A percentile compares a stretch with the other conserved stretches of the same genome.
phyloP scores from a whole-genome alignment of 2,329 filamentous ascomycete species.

The Arthrocladium fulminans region DNA sequence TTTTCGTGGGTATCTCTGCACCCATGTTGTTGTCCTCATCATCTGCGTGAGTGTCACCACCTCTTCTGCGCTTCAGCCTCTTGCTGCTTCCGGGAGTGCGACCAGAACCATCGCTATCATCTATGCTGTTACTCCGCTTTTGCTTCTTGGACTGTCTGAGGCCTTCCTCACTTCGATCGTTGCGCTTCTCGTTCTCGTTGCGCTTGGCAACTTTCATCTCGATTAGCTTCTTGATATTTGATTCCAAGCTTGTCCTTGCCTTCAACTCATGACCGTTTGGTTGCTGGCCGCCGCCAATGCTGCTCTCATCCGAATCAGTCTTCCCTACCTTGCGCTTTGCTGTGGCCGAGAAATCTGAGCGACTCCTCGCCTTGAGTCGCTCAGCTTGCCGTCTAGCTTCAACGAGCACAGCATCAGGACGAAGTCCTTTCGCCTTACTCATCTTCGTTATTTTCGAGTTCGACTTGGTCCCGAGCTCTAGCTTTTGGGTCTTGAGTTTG shows the following conservation, averaged over 20 bases:
- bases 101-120: not conserved
- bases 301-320: not conserved
- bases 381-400: constrained; percentile 2
- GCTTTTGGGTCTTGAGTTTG: not conserved
- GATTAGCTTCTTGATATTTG: not conserved
- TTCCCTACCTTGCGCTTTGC: not conserved
- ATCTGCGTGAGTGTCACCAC: constrained; percentile 3
- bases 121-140: not conserved
- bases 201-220: not conserved
- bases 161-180: not conserved
- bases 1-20: constrained; percentile 6
- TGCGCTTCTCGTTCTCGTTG: not conserved
- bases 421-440: not conserved
- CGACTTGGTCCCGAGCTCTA: not conserved
- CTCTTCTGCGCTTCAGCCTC: not conserved
- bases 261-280: not conserved
- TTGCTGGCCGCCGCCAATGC: not conserved
- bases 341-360: not conserved
- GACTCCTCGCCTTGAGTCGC: not conserved
- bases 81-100: not conserved
- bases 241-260: not conserved
- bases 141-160: not conserved
- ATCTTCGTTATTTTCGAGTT: not conserved
- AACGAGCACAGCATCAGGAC: not conserved
- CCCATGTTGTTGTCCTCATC: not conserved